Percentiles rank a stretch among this genome's conserved stretches.
phyloP scores from a whole-genome alignment of 208 protist genomes.

The Acanthamoeba healyi region DNA sequence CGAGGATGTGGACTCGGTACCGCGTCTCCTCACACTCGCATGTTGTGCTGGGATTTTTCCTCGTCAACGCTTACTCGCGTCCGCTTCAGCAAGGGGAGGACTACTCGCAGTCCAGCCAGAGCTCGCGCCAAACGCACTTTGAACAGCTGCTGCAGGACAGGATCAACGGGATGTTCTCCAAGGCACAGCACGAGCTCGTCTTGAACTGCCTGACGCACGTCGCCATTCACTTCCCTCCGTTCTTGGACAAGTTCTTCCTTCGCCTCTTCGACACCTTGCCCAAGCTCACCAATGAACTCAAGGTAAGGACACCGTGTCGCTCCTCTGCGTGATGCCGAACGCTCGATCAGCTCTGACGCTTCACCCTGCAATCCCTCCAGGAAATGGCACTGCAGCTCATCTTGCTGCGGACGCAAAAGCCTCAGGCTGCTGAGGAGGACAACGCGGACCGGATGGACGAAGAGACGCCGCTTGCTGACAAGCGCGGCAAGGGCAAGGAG shows the following conservation, averaged over 20 bases:
- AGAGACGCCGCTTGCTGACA: background rate
- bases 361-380: background rate
- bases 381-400: conserved; percentile 80
- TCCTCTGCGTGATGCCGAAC: background rate
- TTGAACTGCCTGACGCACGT: conserved; percentile 85
- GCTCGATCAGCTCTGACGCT: background rate
- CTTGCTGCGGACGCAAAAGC: conserved; percentile 65
- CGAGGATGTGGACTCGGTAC: conserved; percentile 62
- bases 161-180: conserved; percentile 73
- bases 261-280: conserved; percentile 83
- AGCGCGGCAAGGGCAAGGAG: conserved; percentile 49
- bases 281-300: conserved; percentile 76
- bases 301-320: background rate
- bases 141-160: conserved; percentile 80
- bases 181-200: conserved; percentile 74
- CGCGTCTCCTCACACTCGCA: background rate
- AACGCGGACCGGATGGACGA: conserved; percentile 59
- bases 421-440: conserved; percentile 20
- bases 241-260: conserved; percentile 84
- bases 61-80: background rate
- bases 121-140: conserved; percentile 63
- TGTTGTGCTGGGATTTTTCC: background rate
- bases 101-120: conserved; percentile 46
- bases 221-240: conserved; percentile 80
- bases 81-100: background rate